phyloP scores from a whole-genome alignment of 176 grass and related monocot species.

The Tuctoria greenei region DNA sequence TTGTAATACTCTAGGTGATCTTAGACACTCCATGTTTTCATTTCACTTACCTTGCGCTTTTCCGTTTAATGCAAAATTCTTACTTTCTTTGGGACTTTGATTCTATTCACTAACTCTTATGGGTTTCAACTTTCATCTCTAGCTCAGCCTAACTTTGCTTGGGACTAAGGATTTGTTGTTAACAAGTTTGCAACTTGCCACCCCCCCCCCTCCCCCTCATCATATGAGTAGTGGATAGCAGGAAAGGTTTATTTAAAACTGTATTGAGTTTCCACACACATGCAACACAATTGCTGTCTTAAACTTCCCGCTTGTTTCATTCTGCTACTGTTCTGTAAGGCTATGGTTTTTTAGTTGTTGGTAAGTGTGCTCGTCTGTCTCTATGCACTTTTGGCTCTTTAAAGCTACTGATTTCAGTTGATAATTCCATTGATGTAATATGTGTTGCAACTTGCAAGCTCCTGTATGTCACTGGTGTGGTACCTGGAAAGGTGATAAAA shows the following conservation, averaged over 20 bases:
- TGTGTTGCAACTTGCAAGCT: conserved; percentile 55
- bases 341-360: conserved; percentile 13
- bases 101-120: not conserved
- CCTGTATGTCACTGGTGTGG: conserved; percentile 86
- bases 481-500: conserved; percentile 93
- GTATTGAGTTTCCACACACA: not conserved
- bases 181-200: not conserved
- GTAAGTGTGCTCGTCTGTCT: not conserved
- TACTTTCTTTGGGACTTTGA: not conserved
- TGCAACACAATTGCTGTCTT: not conserved
- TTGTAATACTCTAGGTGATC: not conserved
- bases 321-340: not conserved
- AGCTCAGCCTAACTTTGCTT: not conserved
- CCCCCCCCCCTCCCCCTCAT: not conserved
- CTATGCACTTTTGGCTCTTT: conserved; percentile 8
- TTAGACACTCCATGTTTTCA: not conserved
- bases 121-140: not conserved
- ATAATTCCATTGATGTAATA: conserved; percentile 9
- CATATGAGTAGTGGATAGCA: not conserved
- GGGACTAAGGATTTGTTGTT: not conserved
- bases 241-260: not conserved
- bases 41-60: not conserved
- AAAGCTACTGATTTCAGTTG: conserved; percentile 13
- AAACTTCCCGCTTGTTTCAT: not conserved
- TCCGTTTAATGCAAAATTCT: not conserved